Conservation (phyloP, 208 protist genomes). For the Giardia duodenalis region DNA sequence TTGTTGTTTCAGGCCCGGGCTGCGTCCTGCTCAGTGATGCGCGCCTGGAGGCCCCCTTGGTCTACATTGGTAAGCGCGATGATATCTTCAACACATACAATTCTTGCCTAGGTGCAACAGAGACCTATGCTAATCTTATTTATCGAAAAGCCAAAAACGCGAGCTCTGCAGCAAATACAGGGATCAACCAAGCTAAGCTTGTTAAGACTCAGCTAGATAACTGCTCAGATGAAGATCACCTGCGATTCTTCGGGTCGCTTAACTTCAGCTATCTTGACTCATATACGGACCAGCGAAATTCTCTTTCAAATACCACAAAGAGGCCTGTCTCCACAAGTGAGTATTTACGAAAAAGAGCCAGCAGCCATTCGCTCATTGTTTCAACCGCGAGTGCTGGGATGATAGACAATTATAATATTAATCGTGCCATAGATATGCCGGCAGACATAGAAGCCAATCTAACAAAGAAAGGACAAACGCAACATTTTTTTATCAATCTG, state of each 20-base stretch:
- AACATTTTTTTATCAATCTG: conserved; percentile 15
- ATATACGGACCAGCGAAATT: not conserved
- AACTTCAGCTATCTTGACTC: not conserved
- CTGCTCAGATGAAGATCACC: not conserved
- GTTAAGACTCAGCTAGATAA: not conserved
- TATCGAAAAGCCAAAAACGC: not conserved
- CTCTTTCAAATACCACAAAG: not conserved
- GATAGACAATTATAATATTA: not conserved
- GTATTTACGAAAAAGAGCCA: not conserved
- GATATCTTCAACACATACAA: not conserved
- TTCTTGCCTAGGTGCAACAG: not conserved
- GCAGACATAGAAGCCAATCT: not conserved
- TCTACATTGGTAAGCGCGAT: not conserved
- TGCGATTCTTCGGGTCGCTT: not conserved
- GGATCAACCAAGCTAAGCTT: not conserved
- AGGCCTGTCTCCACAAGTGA: not conserved
- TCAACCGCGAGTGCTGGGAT: not conserved
- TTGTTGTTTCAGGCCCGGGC: not conserved
- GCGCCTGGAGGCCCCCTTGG: not conserved
- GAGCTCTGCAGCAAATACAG: not conserved
- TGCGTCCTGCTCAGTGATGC: not conserved
- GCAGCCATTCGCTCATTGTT: not conserved
- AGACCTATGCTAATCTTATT: not conserved
- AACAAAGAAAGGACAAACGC: not conserved
- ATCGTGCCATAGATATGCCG: not conserved